Evolutionary conservation across 192 early-diverging fungal species (phyloP), one percentile per base, ranked within the genome.

Genomic region (Chytriomyces confervae): DNA sequence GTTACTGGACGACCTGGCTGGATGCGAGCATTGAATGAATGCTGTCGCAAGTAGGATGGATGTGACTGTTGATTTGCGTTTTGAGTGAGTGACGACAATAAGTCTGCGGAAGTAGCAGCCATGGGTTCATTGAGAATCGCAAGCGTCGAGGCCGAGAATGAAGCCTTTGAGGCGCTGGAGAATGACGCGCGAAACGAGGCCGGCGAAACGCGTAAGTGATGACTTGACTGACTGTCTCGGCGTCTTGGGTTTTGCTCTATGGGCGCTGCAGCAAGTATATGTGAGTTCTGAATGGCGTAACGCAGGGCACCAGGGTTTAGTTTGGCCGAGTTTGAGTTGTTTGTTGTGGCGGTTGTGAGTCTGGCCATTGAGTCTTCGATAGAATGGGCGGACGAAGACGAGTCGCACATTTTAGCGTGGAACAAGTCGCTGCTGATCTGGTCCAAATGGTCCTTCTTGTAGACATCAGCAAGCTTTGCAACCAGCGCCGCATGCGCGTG

Each of bases 401-500:
- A 36, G 36, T 36, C 36, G 36, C 36, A 36, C 36, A 36, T 57
- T 57, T 57, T 57, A 57, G 53, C 13, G 20, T 57, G 16, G 20
- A 57, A n/a, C 13, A 57, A 57, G 16, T 57, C 53, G 13, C 20
- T 13, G 20, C 53, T 13, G 1, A 57, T 57, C 20, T 61, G 29
- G 27, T 74, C 72, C 61, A 74, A 62, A 62, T 74, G 72, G 16
- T 74, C 46, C 43, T 74, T 74, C 61, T 45, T 9, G 45, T 74
- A 74, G 7, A 74, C 72, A 45, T 45, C 29, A 1, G 57, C 72
- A 20, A 74, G 27, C 11, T 36, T 16, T 18, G 53, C 16, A 8
- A 36, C 10, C 44, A 61, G n/a, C 29, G 10, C 72, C 27, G 43
- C 53, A 43, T 3, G 18, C 18, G 43, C 29, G 13, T 11, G 10